A percentile compares a stretch with the other conserved stretches of the same genome.
These are phyloP conservation scores for Gymnopus androsaceus DNA, from an alignment of 1,284 basidiomycete species.

Conservation along the genomic window DNA sequence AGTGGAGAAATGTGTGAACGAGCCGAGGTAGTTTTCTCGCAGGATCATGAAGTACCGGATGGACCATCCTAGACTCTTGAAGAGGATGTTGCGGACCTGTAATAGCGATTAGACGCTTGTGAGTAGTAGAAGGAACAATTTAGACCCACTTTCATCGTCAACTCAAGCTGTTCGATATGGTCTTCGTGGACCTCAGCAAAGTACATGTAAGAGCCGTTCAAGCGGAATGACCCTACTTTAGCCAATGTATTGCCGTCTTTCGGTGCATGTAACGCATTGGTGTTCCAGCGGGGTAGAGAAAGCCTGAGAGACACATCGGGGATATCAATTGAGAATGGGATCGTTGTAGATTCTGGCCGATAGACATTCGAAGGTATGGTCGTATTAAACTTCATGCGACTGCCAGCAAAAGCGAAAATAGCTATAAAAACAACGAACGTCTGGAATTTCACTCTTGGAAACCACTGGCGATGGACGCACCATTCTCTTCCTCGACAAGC, in stretches of 20 bases:
- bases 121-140: background rate
- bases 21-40: constrained; percentile 90
- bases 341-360: constrained; percentile 66
- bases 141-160: constrained; percentile 49
- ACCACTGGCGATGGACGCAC: constrained; percentile 40
- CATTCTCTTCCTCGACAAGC: constrained; percentile 75
- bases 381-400: constrained; percentile 50
- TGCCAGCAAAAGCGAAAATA: constrained; percentile 69
- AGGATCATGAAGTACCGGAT: constrained; percentile 85
- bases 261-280: constrained; percentile 71
- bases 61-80: constrained; percentile 83
- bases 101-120: constrained; percentile 6
- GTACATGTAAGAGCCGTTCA: constrained; percentile 78
- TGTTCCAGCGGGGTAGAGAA: constrained; percentile 86
- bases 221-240: constrained; percentile 53
- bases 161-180: constrained; percentile 75
- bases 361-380: constrained; percentile 74
- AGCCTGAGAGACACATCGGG: constrained; percentile 62
- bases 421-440: constrained; percentile 47
- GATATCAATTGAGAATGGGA: constrained; percentile 68
- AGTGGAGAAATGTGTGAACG: constrained; percentile 89
- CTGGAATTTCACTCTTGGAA: background rate
- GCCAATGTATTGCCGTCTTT: constrained; percentile 61
- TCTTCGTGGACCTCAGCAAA: constrained; percentile 67
- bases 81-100: constrained; percentile 56